A percentile compares a stretch with the other conserved stretches of the same genome.
phyloP scores from a whole-genome alignment of 75 land plant genomes.

The Adiantum capillusveneris region DNA sequence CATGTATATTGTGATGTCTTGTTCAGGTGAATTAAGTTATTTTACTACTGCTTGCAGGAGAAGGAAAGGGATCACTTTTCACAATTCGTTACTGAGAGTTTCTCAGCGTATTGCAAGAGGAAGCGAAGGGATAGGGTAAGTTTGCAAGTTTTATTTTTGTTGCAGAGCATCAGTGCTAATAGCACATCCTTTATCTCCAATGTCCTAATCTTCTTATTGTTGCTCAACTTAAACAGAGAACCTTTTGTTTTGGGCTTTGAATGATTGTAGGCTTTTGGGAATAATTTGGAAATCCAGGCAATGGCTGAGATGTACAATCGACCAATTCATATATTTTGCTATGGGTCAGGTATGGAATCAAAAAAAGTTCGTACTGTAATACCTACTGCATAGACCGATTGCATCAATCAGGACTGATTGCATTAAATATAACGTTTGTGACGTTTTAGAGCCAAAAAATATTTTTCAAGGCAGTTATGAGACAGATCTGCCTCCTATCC shows the following conservation, averaged over 20 bases:
- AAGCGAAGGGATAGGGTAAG: conserved; percentile 97
- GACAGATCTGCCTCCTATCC: conserved; percentile 88
- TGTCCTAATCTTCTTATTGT: neutral
- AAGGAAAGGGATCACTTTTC: conserved; percentile 96
- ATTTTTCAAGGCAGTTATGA: conserved; percentile 88
- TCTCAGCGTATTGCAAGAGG: conserved; percentile 96
- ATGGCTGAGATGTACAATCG: conserved; percentile 98
- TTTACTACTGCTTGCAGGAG: conserved; percentile 71
- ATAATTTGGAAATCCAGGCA: conserved; percentile 97
- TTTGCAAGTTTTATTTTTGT: neutral
- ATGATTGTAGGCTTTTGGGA: conserved; percentile 79
- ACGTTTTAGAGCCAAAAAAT: conserved; percentile 82
- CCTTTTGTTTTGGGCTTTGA: neutral
- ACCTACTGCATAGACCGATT: too few species aligned
- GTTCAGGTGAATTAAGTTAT: too few species aligned
- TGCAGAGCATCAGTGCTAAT: too few species aligned
- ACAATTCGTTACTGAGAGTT: conserved; percentile 94
- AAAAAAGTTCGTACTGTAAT: too few species aligned
- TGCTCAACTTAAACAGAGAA: too few species aligned
- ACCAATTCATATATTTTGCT: conserved; percentile 92
- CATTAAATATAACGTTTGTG: neutral
- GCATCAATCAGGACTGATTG: neutral
- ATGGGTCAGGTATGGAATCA: conserved; percentile 60
- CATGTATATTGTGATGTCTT: too few species aligned
- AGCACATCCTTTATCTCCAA: neutral